These are phyloP conservation scores for Cladorrhinum samala DNA, from an alignment of 495 filamentous ascomycete genomes.

Conservation along the genomic window DNA sequence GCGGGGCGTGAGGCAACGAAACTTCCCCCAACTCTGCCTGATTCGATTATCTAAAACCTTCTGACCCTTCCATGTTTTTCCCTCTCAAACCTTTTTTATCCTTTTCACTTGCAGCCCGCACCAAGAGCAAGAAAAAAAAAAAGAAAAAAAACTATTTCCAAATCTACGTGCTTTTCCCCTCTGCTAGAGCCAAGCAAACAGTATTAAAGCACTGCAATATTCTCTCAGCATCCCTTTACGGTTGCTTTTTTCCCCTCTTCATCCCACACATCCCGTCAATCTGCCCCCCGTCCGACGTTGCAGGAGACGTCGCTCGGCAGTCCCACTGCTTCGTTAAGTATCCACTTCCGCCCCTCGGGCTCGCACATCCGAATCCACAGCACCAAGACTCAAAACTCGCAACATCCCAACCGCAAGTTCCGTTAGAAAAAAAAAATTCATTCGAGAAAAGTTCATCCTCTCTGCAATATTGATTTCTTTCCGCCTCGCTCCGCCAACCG, in stretches of 20 bases:
- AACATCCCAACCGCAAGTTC: constrained; percentile 1
- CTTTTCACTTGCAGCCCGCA: neutral
- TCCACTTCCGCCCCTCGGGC: constrained; percentile 1
- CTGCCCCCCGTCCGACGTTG: no score
- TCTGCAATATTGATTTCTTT: neutral
- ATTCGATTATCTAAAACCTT: neutral
- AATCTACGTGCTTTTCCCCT: neutral
- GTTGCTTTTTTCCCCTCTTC: neutral
- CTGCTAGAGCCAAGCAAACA: neutral
- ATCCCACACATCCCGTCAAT: neutral
- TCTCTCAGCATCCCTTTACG: neutral
- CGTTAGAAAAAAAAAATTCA: constrained; percentile 12
- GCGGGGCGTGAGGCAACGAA: constrained; percentile 2
- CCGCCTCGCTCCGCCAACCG: neutral
- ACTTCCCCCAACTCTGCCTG: neutral
- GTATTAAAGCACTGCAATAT: no score
- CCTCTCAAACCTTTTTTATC: neutral
- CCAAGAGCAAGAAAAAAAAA: no score
- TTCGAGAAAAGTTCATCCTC: neutral
- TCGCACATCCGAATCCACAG: constrained; percentile 6
- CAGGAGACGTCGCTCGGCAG: neutral
- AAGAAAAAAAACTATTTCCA: neutral
- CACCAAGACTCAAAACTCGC: constrained; percentile 3
- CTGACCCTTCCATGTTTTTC: no score
- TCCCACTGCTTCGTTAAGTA: no score